A percentile compares a stretch with the other conserved stretches of the same genome.
phyloP scores from a whole-genome alignment of 768 basidiomycete species.

The Pulveroboletus sp. region DNA sequence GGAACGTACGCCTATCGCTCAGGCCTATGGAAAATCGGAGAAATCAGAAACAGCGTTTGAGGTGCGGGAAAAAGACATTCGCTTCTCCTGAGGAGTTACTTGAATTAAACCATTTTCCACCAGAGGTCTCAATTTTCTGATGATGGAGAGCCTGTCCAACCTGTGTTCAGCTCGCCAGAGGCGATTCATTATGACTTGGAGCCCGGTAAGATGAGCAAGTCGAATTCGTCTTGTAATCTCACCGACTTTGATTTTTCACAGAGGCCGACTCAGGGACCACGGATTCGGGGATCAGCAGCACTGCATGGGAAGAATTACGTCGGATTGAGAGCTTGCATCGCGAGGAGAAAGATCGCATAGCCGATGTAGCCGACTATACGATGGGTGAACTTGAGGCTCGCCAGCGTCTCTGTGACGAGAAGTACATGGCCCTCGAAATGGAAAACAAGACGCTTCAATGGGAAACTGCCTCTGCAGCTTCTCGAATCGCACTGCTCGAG shows the following conservation, averaged over 20 bases:
- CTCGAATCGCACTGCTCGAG: slow-evolving; percentile 1
- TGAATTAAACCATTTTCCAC: not conserved
- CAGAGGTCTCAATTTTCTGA: not conserved
- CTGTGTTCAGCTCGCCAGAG: not conserved
- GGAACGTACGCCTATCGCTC: not conserved
- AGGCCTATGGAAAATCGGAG: not conserved
- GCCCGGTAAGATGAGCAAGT: not conserved
- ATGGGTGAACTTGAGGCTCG: not conserved
- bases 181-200: not conserved
- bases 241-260: not conserved
- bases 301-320: not conserved
- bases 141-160: not conserved
- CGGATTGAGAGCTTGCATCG: not conserved
- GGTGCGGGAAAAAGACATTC: not conserved
- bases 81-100: not conserved
- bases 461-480: not conserved
- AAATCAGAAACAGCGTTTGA: not conserved
- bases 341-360: slow-evolving; percentile 2
- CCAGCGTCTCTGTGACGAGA: not conserved
- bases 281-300: too few relatives aligned
- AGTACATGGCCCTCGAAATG: not conserved
- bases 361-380: not conserved
- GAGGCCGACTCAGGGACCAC: too few relatives aligned
- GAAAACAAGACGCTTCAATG: not conserved
- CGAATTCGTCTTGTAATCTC: not conserved